Conservation (phyloP, 306 rosid genomes). For the Glycine tomentella region DNA sequence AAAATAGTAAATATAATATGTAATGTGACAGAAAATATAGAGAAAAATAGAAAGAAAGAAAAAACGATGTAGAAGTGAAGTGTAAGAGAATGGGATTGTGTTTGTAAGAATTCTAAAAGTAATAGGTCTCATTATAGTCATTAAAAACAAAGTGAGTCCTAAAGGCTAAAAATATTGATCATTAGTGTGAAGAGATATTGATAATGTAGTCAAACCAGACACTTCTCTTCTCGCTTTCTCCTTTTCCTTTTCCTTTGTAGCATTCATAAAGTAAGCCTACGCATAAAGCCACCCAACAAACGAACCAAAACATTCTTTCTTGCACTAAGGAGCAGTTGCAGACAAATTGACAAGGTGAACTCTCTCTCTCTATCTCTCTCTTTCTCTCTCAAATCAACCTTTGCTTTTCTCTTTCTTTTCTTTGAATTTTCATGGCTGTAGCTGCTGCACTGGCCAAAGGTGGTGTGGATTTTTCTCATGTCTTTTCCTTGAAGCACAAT, state of each 20-base stretch:
- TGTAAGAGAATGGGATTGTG: no score
- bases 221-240: constrained; percentile 41
- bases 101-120: no score
- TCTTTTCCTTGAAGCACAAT: constrained; percentile 42
- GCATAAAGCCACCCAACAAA: constrained; percentile 69
- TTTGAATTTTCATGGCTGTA: constrained; percentile 73
- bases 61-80: no score
- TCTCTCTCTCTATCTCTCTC: constrained; percentile 51
- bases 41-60: no score
- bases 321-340: constrained; percentile 62
- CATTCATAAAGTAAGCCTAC: constrained; percentile 70
- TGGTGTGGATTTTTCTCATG: constrained; percentile 54
- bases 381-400: constrained; percentile 62
- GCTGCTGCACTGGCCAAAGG: constrained; percentile 66
- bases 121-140: no score
- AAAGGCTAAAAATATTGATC: constrained; percentile 36
- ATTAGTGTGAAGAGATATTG: constrained; percentile 44
- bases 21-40: no score
- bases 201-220: constrained; percentile 68
- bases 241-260: constrained; percentile 43
- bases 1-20: no score
- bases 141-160: constrained; percentile 39
- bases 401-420: constrained; percentile 61
- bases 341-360: constrained; percentile 57
- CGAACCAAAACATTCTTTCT: constrained; percentile 95